Evolutionary conservation across 2,329 filamentous ascomycete genomes (phyloP).

Genomic region (Xylaria sp.): DNA sequence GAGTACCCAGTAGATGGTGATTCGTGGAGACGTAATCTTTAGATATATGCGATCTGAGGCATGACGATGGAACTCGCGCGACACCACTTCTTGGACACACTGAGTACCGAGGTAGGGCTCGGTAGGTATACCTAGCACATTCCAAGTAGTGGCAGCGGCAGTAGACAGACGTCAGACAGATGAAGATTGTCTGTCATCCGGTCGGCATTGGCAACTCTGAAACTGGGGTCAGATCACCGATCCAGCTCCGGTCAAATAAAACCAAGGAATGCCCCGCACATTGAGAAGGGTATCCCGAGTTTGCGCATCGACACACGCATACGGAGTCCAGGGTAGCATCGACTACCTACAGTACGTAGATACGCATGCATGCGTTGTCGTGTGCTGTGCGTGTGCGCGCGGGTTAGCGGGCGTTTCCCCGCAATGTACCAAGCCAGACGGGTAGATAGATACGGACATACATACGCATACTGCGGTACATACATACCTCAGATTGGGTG

Average conservation of each 20-base stretch:
- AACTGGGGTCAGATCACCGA: constrained; percentile 15
- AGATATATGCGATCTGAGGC: background rate
- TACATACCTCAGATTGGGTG: constrained; percentile 4
- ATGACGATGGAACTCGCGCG: background rate
- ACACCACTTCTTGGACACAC: background rate
- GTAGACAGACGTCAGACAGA: background rate
- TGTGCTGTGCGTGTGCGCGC: constrained; percentile 11
- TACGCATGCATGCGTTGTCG: constrained; percentile 36
- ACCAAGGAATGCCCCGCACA: constrained; percentile 15
- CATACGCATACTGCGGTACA: background rate
- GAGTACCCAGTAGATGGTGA: background rate
- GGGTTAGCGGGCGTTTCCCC: constrained; percentile 31
- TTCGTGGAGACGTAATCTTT: background rate
- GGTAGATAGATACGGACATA: background rate
- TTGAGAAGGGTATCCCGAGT: constrained; percentile 22
- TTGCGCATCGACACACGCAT: constrained; percentile 6
- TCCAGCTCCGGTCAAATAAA: constrained; percentile 1
- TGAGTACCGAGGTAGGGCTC: too few species aligned
- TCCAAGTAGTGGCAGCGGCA: background rate
- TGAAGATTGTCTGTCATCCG: background rate
- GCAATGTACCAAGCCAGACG: constrained; percentile 24
- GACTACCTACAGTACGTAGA: background rate
- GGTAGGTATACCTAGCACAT: background rate
- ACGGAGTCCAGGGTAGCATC: constrained; percentile 16
- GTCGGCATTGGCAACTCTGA: constrained; percentile 19